These are phyloP conservation scores for Blastobotrys malaysiensis DNA, from an alignment of 1,139 yeast genomes.

Conservation along the genomic window DNA sequence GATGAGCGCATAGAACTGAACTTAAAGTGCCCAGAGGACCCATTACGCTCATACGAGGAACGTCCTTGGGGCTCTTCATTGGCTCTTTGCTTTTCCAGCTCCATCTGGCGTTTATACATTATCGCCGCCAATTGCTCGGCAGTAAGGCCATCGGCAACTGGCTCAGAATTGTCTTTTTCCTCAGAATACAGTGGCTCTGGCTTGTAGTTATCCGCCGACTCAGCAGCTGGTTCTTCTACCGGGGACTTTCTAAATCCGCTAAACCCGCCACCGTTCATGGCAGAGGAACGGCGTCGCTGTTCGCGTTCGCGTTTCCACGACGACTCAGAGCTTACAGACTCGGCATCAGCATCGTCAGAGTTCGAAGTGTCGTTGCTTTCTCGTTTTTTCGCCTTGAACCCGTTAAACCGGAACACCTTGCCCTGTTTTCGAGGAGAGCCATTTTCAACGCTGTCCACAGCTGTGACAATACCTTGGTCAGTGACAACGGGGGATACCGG, in stretches of 20 bases:
- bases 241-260: conserved; percentile 2
- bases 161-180: no score
- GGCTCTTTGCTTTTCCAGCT: neutral
- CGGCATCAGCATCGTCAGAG: conserved; percentile 24
- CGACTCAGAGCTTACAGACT: conserved; percentile 29
- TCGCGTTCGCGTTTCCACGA: conserved; percentile 28
- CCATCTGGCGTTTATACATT: neutral
- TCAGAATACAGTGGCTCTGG: no score
- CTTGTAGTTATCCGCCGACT: no score
- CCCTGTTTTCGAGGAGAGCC: neutral
- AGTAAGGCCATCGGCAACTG: neutral
- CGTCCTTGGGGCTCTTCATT: neutral
- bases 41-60: neutral
- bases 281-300: conserved; percentile 6
- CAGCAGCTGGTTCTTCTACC: neutral
- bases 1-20: neutral
- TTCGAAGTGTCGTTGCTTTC: neutral
- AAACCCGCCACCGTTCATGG: conserved; percentile 7
- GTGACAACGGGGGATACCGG: neutral
- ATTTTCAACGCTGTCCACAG: neutral
- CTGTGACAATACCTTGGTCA: neutral
- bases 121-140: conserved; percentile 1
- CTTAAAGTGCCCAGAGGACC: neutral
- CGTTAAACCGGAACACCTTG: neutral
- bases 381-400: neutral